A percentile compares a stretch with the other conserved stretches of the same genome.
phyloP scores from a whole-genome alignment of 257 asterid genomes.

The Plantago major region DNA sequence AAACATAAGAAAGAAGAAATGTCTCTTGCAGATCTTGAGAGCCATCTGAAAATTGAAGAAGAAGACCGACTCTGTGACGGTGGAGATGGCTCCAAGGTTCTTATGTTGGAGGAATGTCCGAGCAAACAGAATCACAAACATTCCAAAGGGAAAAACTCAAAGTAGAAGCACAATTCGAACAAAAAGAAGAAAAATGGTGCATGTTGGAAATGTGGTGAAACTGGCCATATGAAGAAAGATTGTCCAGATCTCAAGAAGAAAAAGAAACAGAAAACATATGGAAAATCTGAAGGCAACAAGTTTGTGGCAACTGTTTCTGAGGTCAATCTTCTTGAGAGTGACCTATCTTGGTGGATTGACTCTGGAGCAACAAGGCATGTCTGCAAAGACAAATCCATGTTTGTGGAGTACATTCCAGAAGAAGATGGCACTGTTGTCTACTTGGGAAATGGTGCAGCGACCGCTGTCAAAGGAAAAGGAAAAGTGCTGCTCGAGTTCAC shows the following conservation, averaged over 20 bases:
- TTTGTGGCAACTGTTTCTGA: neutral
- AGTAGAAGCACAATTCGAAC: neutral
- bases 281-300: neutral
- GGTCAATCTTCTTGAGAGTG: neutral
- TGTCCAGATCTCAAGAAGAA: neutral
- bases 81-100: neutral
- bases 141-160: neutral
- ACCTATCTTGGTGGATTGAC: neutral
- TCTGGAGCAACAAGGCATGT: neutral
- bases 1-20: neutral
- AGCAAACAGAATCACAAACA: neutral
- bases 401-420: neutral
- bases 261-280: no score
- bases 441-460: neutral
- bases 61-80: neutral
- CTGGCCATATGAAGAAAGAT: neutral
- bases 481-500: neutral
- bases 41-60: neutral
- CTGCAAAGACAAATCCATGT: no score
- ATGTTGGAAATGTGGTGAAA: neutral
- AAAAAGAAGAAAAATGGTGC: no score
- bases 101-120: neutral
- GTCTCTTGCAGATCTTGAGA: neutral
- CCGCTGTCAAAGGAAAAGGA: neutral
- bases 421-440: neutral